Percentiles rank a stretch among this genome's conserved stretches.
These are phyloP conservation scores for Fraxinus xanthoxyloides DNA, from an alignment of 305 asterid genomes.

Conservation along the genomic window DNA sequence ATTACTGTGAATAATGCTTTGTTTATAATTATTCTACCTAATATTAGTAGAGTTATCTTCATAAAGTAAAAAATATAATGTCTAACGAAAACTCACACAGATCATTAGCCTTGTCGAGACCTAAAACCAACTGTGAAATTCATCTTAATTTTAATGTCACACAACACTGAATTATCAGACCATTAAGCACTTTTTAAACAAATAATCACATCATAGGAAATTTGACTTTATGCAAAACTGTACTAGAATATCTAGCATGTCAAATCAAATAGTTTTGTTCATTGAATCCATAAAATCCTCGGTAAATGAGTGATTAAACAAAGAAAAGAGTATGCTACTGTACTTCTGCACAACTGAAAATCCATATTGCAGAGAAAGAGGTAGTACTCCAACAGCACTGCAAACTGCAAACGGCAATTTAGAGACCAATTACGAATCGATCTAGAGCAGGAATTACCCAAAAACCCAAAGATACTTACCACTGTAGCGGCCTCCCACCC, in stretches of 20 bases:
- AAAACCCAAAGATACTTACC: constrained; percentile 47
- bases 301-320: constrained; percentile 2
- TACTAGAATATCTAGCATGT: background rate
- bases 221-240: constrained; percentile 1
- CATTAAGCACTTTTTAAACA: constrained; percentile 10
- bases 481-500: constrained; percentile 99
- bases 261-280: constrained; percentile 10
- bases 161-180: no score
- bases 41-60: background rate
- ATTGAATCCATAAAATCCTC: background rate
- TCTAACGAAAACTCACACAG: background rate
- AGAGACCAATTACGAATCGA: constrained; percentile 26
- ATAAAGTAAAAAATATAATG: background rate
- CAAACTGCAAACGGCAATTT: constrained; percentile 69
- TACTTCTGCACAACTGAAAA: constrained; percentile 86
- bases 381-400: constrained; percentile 98
- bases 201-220: background rate
- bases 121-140: background rate
- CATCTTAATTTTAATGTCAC: background rate
- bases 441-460: constrained; percentile 17
- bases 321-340: constrained; percentile 28
- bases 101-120: background rate
- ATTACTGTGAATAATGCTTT: background rate
- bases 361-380: constrained; percentile 97
- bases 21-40: background rate